phyloP scores from a whole-genome alignment of 495 filamentous ascomycete genomes.

The Penicillium cinerascens region DNA sequence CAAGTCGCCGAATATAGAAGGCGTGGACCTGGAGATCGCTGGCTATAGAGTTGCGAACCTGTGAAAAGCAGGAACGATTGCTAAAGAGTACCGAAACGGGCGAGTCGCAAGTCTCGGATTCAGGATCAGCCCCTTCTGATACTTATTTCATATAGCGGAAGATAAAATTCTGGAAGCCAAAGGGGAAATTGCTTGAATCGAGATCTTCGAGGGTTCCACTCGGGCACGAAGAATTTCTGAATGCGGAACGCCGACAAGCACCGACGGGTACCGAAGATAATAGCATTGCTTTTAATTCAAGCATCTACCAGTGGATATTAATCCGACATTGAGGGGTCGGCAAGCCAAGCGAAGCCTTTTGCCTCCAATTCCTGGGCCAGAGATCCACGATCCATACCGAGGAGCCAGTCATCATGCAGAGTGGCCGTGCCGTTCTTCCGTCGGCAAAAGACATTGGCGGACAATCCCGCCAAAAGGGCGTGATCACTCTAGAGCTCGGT shows the following conservation, averaged over 20 bases:
- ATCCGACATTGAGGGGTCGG: constrained; percentile 11
- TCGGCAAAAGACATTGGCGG: constrained; percentile 18
- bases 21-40: not conserved
- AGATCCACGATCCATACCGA: not conserved
- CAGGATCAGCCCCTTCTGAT: not conserved
- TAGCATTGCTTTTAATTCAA: not conserved
- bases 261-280: constrained; percentile 18
- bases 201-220: constrained; percentile 1
- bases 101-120: not conserved
- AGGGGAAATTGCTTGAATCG: not conserved
- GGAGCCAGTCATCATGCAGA: constrained; percentile 20
- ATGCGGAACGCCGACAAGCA: constrained; percentile 18
- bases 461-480: not conserved
- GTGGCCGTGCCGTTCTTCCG: constrained; percentile 20
- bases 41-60: not conserved
- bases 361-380: not conserved
- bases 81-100: not conserved
- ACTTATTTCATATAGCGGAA: not conserved
- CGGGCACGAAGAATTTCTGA: constrained; percentile 2
- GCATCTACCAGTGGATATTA: constrained; percentile 8
- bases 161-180: not conserved
- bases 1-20: not conserved
- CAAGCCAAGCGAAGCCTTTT: not conserved
- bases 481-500: not conserved
- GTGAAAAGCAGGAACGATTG: constrained; percentile 1